Evolutionary conservation across 2,329 filamentous ascomycete species (phyloP), one percentile per base, ranked within the genome.

Genomic region (Pseudogymnoascus sp.): DNA sequence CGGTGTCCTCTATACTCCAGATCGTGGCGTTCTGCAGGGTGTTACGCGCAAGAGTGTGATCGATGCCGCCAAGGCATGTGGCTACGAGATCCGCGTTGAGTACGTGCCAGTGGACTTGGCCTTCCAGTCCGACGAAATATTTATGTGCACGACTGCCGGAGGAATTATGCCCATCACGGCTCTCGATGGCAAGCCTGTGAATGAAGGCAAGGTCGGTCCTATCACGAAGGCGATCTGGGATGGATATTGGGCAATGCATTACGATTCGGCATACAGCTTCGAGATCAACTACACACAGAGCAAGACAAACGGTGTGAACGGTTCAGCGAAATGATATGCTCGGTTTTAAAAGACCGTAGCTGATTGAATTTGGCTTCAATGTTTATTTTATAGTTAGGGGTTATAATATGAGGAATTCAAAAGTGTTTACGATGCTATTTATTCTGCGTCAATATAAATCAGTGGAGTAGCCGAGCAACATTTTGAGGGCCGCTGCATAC

Each of bases 111-210:
- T 79, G 0, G 73, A 78, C 13, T 9, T 73, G 37, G 74, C 71
- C 0, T 82, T 80, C 56, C 60, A 75, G 6, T 70, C 72, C 0
- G 80, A 83, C 63, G 80, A 83, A 71, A 74, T 82, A 4, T 77
- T 83, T 31, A 81, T 82, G 79, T 81, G 75, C 64, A 82, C 80
- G 0, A 82, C 80, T 13, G 80, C 80, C 0, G 80, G 80, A 1
- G 80, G 80, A 0, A 75, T 82, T 17, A 82, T 82, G 80, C 80
- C 80, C 0, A 80, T 83, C 26, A 80, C 78, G 0, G 64, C 62
- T 0, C 69, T 82, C 2, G 80, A 83, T 67, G 79, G 75, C 0
- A 66, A 74, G 61, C 72, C 73, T 0, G 70, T 82, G 0, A 74
- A 72, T 1, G 72, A 72, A 62, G 80, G 79, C 0, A 74, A 76